Conservation (phyloP, 108 stramenopile genomes). For the Skeletonema tropicum region DNA sequence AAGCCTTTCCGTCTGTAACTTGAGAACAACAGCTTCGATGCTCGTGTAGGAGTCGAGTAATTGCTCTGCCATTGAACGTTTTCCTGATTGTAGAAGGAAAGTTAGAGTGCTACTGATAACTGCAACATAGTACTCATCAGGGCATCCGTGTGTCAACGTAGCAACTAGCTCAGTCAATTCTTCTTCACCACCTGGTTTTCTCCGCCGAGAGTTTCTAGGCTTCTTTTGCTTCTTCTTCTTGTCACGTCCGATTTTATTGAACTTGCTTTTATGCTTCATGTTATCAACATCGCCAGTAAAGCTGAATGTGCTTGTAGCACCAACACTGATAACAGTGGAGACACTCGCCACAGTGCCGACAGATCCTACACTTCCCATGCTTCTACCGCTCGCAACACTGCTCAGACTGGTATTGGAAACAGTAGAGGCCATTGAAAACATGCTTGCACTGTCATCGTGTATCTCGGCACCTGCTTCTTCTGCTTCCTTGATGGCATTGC, state of each 20-base stretch:
- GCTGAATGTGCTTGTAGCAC: conserved; percentile 68
- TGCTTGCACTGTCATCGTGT: conserved; percentile 72
- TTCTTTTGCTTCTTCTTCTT: conserved; percentile 80
- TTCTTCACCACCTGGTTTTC: conserved; percentile 82
- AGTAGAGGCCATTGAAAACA: conserved; percentile 75
- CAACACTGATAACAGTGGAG: conserved; percentile 82
- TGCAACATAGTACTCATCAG: conserved; percentile 51
- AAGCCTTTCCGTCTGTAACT: conserved; percentile 40
- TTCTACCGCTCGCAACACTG: conserved; percentile 61
- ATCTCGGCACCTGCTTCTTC: conserved; percentile 35
- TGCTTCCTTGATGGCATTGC: conserved; percentile 59
- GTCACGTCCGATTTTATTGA: conserved; percentile 67
- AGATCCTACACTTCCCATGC: conserved; percentile 39
- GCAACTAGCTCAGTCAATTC: conserved; percentile 68
- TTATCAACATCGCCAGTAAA: conserved; percentile 65
- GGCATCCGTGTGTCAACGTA: conserved; percentile 53
- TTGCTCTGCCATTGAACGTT: conserved; percentile 43
- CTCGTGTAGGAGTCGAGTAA: conserved; percentile 58
- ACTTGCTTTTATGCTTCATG: conserved; percentile 84
- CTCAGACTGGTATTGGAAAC: conserved; percentile 64
- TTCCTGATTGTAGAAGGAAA: conserved; percentile 60
- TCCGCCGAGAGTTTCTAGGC: conserved; percentile 53
- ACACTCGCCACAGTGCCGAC: conserved; percentile 58
- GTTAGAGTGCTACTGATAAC: conserved; percentile 70
- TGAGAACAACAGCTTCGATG: conserved; percentile 33